phyloP scores from a whole-genome alignment of 2,329 filamentous ascomycete genomes.

The Didymella exigua region DNA sequence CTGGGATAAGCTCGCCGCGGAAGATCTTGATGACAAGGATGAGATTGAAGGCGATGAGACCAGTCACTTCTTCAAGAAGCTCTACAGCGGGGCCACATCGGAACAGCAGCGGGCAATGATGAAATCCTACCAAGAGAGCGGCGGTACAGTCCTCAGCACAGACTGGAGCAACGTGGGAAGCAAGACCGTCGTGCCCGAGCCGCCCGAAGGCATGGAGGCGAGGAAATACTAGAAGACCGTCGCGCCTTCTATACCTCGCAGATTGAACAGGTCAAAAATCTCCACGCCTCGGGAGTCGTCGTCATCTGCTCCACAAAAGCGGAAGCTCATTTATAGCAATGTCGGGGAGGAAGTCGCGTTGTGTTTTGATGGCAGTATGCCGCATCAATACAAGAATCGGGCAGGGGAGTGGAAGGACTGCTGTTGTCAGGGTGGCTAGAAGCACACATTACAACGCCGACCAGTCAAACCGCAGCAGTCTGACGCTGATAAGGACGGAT shows the following conservation, averaged over 20 bases:
- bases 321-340: too few relatives aligned
- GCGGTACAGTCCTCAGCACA: constrained; percentile 89
- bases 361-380: neutral
- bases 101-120: constrained; percentile 94
- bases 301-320: neutral
- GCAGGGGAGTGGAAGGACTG: neutral
- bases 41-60: constrained; percentile 65
- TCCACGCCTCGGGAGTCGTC: neutral
- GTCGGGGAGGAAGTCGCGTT: neutral
- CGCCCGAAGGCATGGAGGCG: constrained; percentile 77
- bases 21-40: constrained; percentile 60
- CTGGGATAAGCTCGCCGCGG: constrained; percentile 79
- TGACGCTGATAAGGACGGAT: neutral
- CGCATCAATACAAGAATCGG: neutral
- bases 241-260: neutral
- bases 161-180: constrained; percentile 84
- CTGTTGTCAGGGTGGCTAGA: neutral
- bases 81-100: constrained; percentile 76
- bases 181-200: constrained; percentile 71
- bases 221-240: constrained; percentile 64
- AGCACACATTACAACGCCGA: neutral
- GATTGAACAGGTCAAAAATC: too few relatives aligned
- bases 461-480: neutral
- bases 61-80: constrained; percentile 85
- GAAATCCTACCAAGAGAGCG: constrained; percentile 95